Conservation (phyloP, 805 yeast genomes). For the Hanseniaspora singularis region DNA sequence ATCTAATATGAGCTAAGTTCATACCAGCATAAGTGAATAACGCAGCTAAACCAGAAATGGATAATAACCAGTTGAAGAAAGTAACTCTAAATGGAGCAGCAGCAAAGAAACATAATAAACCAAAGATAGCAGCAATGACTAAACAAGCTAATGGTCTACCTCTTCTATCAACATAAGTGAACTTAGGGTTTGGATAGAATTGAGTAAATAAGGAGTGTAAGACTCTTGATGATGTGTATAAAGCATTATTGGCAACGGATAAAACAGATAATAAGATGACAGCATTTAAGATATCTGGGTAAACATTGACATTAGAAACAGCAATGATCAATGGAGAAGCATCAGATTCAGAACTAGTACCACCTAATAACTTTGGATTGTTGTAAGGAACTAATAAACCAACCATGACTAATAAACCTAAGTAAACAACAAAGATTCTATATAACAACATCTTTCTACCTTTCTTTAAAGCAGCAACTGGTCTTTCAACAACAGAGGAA, state of each 20-base stretch:
- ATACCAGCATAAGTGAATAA: conserved; percentile 53
- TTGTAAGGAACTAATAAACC: conserved; percentile 48
- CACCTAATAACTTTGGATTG: conserved; percentile 33
- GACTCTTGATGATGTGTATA: conserved; percentile 67
- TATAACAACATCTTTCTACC: conserved; percentile 44
- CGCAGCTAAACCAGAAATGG: conserved; percentile 50
- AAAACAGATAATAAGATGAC: conserved; percentile 65
- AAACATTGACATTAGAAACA: conserved; percentile 40
- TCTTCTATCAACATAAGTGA: conserved; percentile 43
- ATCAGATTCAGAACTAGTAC: conserved; percentile 35
- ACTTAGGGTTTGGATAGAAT: conserved; percentile 32
- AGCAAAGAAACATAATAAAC: conserved; percentile 54
- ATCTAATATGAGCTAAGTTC: conserved; percentile 44
- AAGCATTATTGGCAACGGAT: conserved; percentile 71
- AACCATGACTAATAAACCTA: conserved; percentile 40
- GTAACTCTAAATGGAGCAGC: conserved; percentile 45
- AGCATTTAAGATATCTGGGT: conserved; percentile 68
- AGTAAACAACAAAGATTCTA: conserved; percentile 44
- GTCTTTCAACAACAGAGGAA: conserved; percentile 38
- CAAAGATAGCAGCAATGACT: conserved; percentile 40
- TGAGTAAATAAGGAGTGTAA: conserved; percentile 33
- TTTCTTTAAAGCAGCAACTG: conserved; percentile 39
- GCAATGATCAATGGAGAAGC: conserved; percentile 67
- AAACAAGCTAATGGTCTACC: conserved; percentile 54
- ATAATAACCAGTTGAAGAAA: conserved; percentile 53